Evolutionary conservation across 495 filamentous ascomycete genomes (phyloP).

Genomic region (Diplogelasinospora grovesii): DNA sequence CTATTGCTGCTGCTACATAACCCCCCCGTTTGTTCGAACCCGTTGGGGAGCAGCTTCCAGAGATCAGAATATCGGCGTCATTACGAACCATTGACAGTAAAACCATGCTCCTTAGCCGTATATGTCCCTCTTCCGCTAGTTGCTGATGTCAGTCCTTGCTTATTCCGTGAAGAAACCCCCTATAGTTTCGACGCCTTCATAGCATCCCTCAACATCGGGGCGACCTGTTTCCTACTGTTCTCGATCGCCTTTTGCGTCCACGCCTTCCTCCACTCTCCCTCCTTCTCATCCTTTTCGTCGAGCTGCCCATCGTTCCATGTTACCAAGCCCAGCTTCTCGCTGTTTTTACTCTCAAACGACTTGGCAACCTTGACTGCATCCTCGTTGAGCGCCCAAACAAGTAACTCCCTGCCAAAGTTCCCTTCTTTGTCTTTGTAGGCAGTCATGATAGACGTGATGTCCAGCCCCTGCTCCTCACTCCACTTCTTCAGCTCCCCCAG

Average conservation of each 20-base stretch:
- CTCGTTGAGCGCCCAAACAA: slow-evolving; percentile 56
- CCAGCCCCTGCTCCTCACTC: slow-evolving; percentile 50
- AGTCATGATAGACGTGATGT: slow-evolving; percentile 74
- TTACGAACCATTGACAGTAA: too few relatives aligned
- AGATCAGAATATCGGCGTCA: too few relatives aligned
- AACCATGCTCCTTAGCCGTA: too few relatives aligned
- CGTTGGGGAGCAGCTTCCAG: too few relatives aligned
- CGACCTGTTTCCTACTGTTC: slow-evolving; percentile 83
- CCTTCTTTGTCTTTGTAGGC: slow-evolving; percentile 49
- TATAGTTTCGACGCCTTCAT: slow-evolving; percentile 36
- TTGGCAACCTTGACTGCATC: slow-evolving; percentile 39
- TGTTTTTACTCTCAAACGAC: slow-evolving; percentile 45
- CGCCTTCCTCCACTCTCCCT: slow-evolving; percentile 39
- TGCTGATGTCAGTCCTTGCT: too few relatives aligned
- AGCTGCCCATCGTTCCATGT: slow-evolving; percentile 42
- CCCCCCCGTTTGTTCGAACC: too few relatives aligned
- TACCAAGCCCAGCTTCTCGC: slow-evolving; percentile 49
- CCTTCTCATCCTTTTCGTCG: slow-evolving; percentile 35
- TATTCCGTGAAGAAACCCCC: too few relatives aligned
- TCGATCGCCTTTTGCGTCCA: slow-evolving; percentile 64
- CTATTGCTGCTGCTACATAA: slow-evolving; percentile 11
- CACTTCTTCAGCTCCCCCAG: slow-evolving; percentile 40
- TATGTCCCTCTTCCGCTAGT: too few relatives aligned
- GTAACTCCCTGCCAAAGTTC: slow-evolving; percentile 63
- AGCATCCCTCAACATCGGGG: slow-evolving; percentile 67